These are phyloP conservation scores for Eleusine coracana DNA, from an alignment of 176 grass and related monocot genomes.

Conservation along the genomic window DNA sequence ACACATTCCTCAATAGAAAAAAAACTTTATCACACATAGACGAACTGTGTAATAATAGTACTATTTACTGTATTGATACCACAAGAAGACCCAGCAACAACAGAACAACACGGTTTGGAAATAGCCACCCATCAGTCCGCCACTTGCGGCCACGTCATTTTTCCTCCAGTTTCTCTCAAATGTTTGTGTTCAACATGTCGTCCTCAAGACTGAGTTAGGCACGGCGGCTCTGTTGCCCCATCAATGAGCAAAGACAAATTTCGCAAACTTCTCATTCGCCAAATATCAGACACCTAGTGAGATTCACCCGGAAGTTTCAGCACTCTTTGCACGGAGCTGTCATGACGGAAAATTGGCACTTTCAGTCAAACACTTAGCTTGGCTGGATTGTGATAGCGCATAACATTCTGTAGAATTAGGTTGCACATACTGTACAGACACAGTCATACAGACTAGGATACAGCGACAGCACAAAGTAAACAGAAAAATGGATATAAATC, in stretches of 20 bases:
- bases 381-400: not conserved
- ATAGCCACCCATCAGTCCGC: not conserved
- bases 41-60: too few relatives aligned
- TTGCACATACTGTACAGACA: not conserved
- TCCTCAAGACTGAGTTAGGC: slow-evolving; percentile 9
- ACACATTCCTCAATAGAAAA: too few relatives aligned
- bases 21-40: too few relatives aligned
- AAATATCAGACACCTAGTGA: slow-evolving; percentile 16
- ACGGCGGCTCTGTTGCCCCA: not conserved
- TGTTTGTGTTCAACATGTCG: not conserved
- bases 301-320: not conserved
- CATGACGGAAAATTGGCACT: not conserved
- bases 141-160: not conserved
- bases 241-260: not conserved
- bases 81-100: too few relatives aligned
- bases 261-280: not conserved
- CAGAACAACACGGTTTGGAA: not conserved
- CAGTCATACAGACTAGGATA: not conserved
- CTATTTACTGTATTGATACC: too few relatives aligned
- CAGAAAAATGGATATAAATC: not conserved
- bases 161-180: not conserved
- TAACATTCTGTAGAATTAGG: not conserved
- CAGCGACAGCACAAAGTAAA: not conserved
- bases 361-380: not conserved
- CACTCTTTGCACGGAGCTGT: not conserved